Base-by-base conservation (phyloP, 345 rosid genomes). In the Aquilaria yunnanensis region DNA sequence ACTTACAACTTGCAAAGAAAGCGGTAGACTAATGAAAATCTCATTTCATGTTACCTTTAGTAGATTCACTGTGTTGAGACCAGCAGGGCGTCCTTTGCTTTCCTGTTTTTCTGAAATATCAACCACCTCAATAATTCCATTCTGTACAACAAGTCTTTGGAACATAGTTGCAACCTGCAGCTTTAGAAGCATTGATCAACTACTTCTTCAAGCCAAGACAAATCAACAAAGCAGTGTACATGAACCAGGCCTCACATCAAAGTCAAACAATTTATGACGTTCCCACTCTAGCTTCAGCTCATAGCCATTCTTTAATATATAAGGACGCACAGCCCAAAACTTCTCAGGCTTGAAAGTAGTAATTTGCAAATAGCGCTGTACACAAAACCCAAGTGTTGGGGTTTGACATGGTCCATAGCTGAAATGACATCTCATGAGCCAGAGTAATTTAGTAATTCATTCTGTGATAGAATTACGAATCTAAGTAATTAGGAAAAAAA, bases 361-460 rank as follows among this genome's bases (percentile, higher is more conserved):
- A 71, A 93, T 88, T 73, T 93, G 96, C 80, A 90, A 73, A 80
- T 90, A 81, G 6, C 96, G 87, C 70, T 88, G 96, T 54, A 93
- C 98, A 62, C 98, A 90, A 61, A 90, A 93, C 68, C 98, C 98
- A 65, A 93, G 98, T 12, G 97, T 93, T 58, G 94, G 98, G 67
- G 96, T 90, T 79, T 93, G 98, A 70, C 96, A 88, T 56, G 98
- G 98, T 46, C 98, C 97, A 66, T 93, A 90, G 41, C 98, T 92
- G 92, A 66, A 80, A 85, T 29, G 78, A 71, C 65, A 77, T 52
- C 57, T 57, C 49, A 30, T 31, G 52, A 57, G 63, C 57, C 57
- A 33, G 13, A 69, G 45, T 50, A 59, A 48, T 47, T 57, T 52
- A 60, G 57, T 70, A 43, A 29, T 31, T 49, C 43, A 37, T 9